Evolutionary conservation across 1,284 basidiomycete species (phyloP).

Genomic region (Apiotrichum siamense): DNA sequence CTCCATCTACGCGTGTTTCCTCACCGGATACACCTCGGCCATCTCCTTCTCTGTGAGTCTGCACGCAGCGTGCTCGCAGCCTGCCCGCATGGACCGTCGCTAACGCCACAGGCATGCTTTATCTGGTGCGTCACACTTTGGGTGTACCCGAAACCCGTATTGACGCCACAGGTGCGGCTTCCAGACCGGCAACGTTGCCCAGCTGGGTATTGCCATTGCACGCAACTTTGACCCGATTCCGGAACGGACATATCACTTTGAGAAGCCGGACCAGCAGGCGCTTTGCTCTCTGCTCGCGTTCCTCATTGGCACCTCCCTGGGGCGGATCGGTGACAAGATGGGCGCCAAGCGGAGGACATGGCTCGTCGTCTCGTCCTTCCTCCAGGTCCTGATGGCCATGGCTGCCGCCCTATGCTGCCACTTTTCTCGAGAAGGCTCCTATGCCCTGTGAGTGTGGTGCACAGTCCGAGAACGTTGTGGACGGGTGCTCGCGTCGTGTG

Average conservation of each 20-base stretch:
- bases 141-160: too few relatives aligned
- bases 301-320: conserved; percentile 48
- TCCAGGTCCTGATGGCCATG: conserved; percentile 71
- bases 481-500: too few relatives aligned
- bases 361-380: conserved; percentile 63
- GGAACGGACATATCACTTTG: conserved; percentile 57
- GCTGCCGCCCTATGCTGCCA: conserved; percentile 60
- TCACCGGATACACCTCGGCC: conserved; percentile 74
- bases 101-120: conserved; percentile 55
- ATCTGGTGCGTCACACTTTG: conserved; percentile 54
- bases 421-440: conserved; percentile 53
- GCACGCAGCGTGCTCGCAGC: too few relatives aligned
- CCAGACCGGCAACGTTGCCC: conserved; percentile 46
- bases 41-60: conserved; percentile 59
- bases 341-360: conserved; percentile 67
- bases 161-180: conserved; percentile 45
- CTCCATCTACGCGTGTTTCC: conserved; percentile 70
- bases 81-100: background rate
- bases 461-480: background rate
- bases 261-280: conserved; percentile 72
- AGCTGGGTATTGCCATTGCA: conserved; percentile 59
- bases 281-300: conserved; percentile 69
- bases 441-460: conserved; percentile 39
- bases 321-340: conserved; percentile 51
- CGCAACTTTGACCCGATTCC: conserved; percentile 57